Evolutionary conservation across 148 eudicot genomes (phyloP).

Genomic region (Rhododendron vialii): DNA sequence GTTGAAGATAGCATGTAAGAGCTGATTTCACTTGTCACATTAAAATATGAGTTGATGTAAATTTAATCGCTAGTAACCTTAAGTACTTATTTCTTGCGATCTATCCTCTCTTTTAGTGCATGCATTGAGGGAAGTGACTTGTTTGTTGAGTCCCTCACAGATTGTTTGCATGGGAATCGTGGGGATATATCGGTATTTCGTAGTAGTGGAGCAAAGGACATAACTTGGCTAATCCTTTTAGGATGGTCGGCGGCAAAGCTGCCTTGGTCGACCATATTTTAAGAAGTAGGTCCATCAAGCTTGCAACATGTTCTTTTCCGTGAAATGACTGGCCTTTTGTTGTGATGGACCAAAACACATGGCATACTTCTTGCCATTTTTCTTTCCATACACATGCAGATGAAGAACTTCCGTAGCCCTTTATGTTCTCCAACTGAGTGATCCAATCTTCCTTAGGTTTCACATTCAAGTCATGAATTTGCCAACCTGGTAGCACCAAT

Average conservation of each 20-base stretch:
- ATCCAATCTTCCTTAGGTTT: background rate
- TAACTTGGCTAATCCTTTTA: background rate
- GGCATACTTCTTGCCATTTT: background rate
- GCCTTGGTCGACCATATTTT: background rate
- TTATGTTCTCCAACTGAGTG: background rate
- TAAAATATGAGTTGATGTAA: background rate
- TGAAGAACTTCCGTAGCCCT: background rate
- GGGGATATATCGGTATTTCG: background rate
- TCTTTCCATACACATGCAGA: background rate
- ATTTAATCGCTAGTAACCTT: background rate
- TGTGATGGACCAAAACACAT: background rate
- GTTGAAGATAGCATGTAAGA: background rate
- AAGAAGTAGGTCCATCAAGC: background rate
- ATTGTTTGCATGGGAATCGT: background rate
- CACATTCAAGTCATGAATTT: background rate
- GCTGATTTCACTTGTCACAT: background rate
- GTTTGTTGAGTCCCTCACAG: background rate
- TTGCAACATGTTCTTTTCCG: background rate
- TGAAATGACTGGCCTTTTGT: background rate
- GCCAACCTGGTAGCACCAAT: background rate
- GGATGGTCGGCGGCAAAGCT: background rate
- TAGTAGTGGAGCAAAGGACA: background rate
- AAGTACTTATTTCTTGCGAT: background rate
- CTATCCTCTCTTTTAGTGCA: background rate
- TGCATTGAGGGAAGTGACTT: background rate